A percentile compares a stretch with the other conserved stretches of the same genome.
Conservation (phyloP, 2,329 filamentous ascomycete species). For the Coniochaeta sp. region DNA sequence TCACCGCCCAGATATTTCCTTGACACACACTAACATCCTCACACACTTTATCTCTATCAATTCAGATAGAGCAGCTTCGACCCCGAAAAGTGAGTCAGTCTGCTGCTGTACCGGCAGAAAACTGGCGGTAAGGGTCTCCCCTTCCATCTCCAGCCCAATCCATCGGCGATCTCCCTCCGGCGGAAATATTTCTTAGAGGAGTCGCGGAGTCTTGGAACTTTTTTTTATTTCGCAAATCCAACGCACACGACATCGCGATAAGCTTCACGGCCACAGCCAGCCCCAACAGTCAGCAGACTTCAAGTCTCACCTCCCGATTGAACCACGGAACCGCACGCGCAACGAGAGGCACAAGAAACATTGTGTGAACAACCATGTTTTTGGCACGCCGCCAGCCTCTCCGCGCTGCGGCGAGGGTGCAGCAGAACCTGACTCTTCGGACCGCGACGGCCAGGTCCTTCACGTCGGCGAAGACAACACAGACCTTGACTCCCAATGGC, state of each 20-base stretch:
- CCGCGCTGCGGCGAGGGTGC: constrained; percentile 1
- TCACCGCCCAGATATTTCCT: not conserved
- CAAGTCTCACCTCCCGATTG: too few relatives aligned
- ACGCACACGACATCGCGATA: not conserved
- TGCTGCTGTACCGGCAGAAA: too few relatives aligned
- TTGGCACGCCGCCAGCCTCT: constrained; percentile 2
- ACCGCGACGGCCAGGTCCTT: not conserved
- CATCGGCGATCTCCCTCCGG: not conserved
- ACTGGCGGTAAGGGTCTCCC: not conserved
- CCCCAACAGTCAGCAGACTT: not conserved
- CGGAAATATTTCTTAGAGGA: not conserved
- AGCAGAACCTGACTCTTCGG: not conserved
- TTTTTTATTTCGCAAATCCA: not conserved
- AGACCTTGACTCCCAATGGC: too few relatives aligned
- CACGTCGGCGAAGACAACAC: too few relatives aligned
- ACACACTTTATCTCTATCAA: too few relatives aligned
- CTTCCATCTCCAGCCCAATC: too few relatives aligned
- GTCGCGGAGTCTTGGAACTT: not conserved
- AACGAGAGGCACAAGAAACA: not conserved
- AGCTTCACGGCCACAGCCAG: not conserved
- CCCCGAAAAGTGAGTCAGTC: not conserved
- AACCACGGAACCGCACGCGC: not conserved
- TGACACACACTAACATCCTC: not conserved
- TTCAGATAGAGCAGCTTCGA: not conserved
- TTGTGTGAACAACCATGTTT: constrained; percentile 1